Evolutionary conservation across 2,329 filamentous ascomycete genomes (phyloP), one percentile per base, ranked within the genome.

Genomic region (Metarhizium brunneum): DNA sequence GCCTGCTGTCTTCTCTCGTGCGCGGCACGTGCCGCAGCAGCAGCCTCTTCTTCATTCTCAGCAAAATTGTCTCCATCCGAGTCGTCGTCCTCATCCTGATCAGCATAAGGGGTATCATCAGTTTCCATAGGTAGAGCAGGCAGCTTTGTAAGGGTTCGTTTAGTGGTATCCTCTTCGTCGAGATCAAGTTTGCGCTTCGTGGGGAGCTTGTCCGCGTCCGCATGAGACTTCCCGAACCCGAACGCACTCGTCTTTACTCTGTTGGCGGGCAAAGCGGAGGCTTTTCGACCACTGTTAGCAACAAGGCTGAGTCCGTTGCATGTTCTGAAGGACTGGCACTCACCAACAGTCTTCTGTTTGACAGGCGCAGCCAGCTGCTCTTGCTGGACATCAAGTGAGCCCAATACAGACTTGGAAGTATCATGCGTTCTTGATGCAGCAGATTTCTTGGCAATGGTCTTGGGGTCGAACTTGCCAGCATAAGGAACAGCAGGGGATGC

Each of bases 131-230:
- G 82, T 57, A 89, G 83, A 61, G 86, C 86, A 56, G 92, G 92
- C 58, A 99, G 84, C 73, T 92, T 94, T 67, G 90, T 90, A 61
- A 99, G 82, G 74, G 95, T 96, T 68, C 91, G 88, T 66, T 88
- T 85, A 2, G 86, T 87, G 36, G 84, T 86, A 64, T 95, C 90
- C 64, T 96, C 92, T 65, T 96, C 92, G 58, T 88, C 92, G 63
- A 96, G 85, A 63, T 91, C 85, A 25, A 95, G 76, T 58, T 88
- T 90, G 62, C 86, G 86, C 66, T 90, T 90, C 20, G 82, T 76
- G 4, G 82, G 76, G 3, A 80, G 69, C 65, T 88, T 90, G 53
- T 89, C 86, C 25, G 70, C 70, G 54, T 90, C 90, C 51, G 75
- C 71, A 53, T 77, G 77, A 47, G 81, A 74, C 68, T 90, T 94